A percentile compares a stretch with the other conserved stretches of the same genome.
These are phyloP conservation scores for Fusarium humuli DNA, from an alignment of 2,329 filamentous ascomycete genomes.

Conservation along the genomic window DNA sequence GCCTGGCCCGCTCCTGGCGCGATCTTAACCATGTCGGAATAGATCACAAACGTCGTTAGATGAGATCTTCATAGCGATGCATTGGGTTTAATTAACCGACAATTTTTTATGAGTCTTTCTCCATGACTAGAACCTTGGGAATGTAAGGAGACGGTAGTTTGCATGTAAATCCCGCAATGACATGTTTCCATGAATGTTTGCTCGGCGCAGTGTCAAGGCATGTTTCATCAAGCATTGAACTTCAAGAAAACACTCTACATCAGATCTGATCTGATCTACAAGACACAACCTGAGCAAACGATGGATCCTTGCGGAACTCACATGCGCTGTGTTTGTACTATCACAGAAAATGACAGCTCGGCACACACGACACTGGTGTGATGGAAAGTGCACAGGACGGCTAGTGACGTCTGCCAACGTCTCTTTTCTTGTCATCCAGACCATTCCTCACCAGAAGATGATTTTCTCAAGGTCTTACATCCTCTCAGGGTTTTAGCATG, in stretches of 20 bases:
- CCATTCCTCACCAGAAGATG: neutral
- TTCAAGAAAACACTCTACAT: neutral
- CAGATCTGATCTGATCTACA: neutral
- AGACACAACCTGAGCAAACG: slow-evolving; percentile 5
- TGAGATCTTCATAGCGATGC: slow-evolving; percentile 27
- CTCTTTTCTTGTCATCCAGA: neutral
- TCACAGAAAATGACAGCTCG: slow-evolving; percentile 14
- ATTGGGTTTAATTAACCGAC: slow-evolving; percentile 21
- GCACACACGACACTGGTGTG: neutral
- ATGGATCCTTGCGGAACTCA: neutral
- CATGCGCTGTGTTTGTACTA: neutral
- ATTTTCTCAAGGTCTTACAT: slow-evolving; percentile 5
- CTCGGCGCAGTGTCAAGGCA: neutral
- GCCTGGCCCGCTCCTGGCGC: slow-evolving; percentile 26
- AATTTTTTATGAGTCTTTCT: slow-evolving; percentile 7
- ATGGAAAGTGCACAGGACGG: neutral
- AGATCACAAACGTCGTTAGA: slow-evolving; percentile 1
- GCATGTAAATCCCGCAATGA: neutral
- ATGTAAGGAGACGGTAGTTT: neutral
- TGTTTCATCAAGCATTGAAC: neutral
- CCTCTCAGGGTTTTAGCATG: slow-evolving; percentile 8
- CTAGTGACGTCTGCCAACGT: neutral
- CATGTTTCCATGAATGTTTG: neutral
- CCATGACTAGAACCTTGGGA: neutral
- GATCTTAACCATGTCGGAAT: slow-evolving; percentile 11